A percentile compares a stretch with the other conserved stretches of the same genome.
phyloP scores from a whole-genome alignment of 2,329 filamentous ascomycete species.

The Decorospora gaudefroyi region DNA sequence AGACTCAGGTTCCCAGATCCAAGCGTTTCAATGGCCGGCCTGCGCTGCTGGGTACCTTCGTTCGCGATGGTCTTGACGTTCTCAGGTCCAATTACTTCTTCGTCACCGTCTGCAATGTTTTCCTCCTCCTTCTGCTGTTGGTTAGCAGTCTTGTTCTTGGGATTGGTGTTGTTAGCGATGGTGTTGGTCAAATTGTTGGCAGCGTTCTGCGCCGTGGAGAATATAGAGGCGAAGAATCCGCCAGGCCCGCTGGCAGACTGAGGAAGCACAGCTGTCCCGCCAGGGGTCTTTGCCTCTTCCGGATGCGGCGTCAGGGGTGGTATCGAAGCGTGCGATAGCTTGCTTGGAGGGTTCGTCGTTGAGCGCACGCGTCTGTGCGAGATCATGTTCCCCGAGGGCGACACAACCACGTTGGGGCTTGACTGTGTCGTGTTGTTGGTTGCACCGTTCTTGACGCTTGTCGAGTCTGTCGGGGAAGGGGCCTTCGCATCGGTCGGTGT shows the following conservation, averaged over 20 bases:
- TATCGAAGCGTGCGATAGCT: constrained; percentile 74
- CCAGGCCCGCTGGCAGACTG: constrained; percentile 53
- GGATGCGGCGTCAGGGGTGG: constrained; percentile 73
- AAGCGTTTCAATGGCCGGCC: constrained; percentile 83
- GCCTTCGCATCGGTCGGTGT: constrained; percentile 60
- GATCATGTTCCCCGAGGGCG: constrained; percentile 71
- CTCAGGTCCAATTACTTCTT: constrained; percentile 50
- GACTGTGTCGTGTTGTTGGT: constrained; percentile 43
- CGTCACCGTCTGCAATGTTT: constrained; percentile 39
- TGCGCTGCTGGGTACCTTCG: constrained; percentile 50
- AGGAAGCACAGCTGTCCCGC: constrained; percentile 56
- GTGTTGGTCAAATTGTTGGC: constrained; percentile 75
- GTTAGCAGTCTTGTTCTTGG: constrained; percentile 56
- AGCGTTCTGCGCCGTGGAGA: constrained; percentile 91
- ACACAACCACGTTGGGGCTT: constrained; percentile 60
- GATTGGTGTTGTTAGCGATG: constrained; percentile 66
- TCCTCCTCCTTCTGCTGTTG: constrained; percentile 37
- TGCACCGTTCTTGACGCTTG: constrained; percentile 26
- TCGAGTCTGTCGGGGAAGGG: constrained; percentile 41
- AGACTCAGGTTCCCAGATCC: constrained; percentile 87
- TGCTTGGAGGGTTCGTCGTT: constrained; percentile 70
- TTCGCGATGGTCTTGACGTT: constrained; percentile 30
- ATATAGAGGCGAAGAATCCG: constrained; percentile 89
- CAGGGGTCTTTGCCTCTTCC: constrained; percentile 68
- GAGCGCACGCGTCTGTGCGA: constrained; percentile 69